Percentiles rank a stretch among this genome's conserved stretches.
phyloP scores from a whole-genome alignment of 495 filamentous ascomycete species.

The Aspergillus biplanus region DNA sequence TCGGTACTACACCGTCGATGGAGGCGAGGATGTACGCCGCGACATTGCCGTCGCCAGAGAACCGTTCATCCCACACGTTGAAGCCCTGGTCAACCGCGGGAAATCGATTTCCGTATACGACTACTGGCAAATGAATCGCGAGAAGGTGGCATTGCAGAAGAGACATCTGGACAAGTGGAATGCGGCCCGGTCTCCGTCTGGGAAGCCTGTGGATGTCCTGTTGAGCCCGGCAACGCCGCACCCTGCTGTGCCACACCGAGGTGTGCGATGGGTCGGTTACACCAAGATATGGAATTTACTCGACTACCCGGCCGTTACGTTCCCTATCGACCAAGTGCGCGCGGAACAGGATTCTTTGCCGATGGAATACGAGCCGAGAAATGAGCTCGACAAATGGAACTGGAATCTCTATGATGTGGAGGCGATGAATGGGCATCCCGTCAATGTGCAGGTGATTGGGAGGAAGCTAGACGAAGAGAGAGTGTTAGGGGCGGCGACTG shows the following conservation, averaged over 20 bases:
- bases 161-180: conserved; percentile 62
- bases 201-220: conserved; percentile 63
- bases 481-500: conserved; percentile 46
- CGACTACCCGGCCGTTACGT: conserved; percentile 61
- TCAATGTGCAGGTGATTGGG: conserved; percentile 57
- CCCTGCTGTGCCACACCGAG: conserved; percentile 50
- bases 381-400: conserved; percentile 55
- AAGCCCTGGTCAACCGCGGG: conserved; percentile 48
- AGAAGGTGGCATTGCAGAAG: conserved; percentile 55
- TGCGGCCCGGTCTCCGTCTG: conserved; percentile 45
- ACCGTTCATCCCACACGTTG: conserved; percentile 57
- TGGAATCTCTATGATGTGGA: conserved; percentile 52
- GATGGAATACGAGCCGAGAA: conserved; percentile 50
- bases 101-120: conserved; percentile 56
- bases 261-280: conserved; percentile 58
- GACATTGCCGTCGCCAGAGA: conserved; percentile 53
- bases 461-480: conserved; percentile 59
- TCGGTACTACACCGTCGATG: conserved; percentile 56
- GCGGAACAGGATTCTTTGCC: conserved; percentile 49
- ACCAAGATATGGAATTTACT: conserved; percentile 72
- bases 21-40: conserved; percentile 57
- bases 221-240: conserved; percentile 57
- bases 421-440: conserved; percentile 45
- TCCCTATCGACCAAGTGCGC: conserved; percentile 58
- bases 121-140: conserved; percentile 60